These are phyloP conservation scores for Phytophthora kernoviae DNA, from an alignment of 352 stramenopile species.

Conservation along the genomic window DNA sequence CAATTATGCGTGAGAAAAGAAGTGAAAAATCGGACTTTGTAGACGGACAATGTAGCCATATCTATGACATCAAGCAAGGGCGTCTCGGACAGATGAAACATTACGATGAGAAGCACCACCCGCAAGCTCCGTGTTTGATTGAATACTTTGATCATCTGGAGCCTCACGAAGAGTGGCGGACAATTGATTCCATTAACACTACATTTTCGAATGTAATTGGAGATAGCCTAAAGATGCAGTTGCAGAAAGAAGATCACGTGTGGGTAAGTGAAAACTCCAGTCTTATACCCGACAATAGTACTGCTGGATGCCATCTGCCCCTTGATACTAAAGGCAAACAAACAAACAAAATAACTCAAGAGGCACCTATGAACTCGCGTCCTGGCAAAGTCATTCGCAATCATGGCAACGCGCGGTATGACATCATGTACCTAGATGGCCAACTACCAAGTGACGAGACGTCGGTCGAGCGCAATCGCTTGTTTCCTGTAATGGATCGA, in stretches of 20 bases:
- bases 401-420: conserved; percentile 54
- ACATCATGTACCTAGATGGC: conserved; percentile 53
- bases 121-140: conserved; percentile 36
- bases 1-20: conserved; percentile 13
- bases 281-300: background rate
- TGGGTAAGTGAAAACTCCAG: conserved; percentile 18
- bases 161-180: conserved; percentile 34
- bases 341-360: background rate
- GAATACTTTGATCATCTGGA: conserved; percentile 37
- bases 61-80: conserved; percentile 16
- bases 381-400: conserved; percentile 42
- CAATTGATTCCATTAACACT: conserved; percentile 42
- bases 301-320: background rate
- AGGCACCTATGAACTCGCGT: conserved; percentile 11
- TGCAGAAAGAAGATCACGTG: conserved; percentile 57
- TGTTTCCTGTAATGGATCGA: conserved; percentile 34
- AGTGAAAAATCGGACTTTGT: background rate
- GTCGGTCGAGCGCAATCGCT: conserved; percentile 39
- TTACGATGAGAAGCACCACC: conserved; percentile 25
- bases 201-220: conserved; percentile 35
- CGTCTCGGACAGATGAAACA: conserved; percentile 39
- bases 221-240: conserved; percentile 30
- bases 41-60: background rate
- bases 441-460: conserved; percentile 22
- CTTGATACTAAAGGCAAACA: background rate